Evolutionary conservation across 1,284 basidiomycete species (phyloP), one percentile per base, ranked within the genome.

Genomic region (Leccinum olivaceoglutinosum): DNA sequence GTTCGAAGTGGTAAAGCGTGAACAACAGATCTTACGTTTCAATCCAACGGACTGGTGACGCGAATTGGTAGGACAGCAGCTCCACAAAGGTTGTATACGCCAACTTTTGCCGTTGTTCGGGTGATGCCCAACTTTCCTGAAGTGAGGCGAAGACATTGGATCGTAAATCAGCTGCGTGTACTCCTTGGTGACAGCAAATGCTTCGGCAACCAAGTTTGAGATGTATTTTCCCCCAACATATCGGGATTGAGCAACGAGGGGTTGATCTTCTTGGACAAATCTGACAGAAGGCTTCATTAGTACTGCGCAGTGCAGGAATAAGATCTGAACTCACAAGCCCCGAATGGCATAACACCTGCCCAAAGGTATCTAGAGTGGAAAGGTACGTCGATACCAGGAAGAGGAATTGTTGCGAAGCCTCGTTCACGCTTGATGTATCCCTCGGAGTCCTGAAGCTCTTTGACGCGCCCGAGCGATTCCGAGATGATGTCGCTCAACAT

Each of bases 351-450:
- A 59, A 99, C 97, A 76, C 97, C 97, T 38, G 95, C 94, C 97
- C 97, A 96, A 57, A 99, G 86, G 80, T 98, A 98, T 69, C 94
- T 90, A 9, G 96, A 96, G 78, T 99, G 96, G 92, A 99, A 99
- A 11, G 97, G 96, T 11, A 99, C 96, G 71, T 99, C 96, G 71
- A 99, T 98, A 71, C 96, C 96, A 41, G 96, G 94, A 11, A 98
- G 84, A 62, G 96, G 95, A 67, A 98, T 97, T 9, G 94, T 96
- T 0, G 93, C 96, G 72, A 96, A 98, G 10, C 96, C 96, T 70
- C 96, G 91, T 74, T 99, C 96, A 62, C 98, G 88, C 70, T 91
- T 91, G 79, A 99, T 94, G 69, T 92, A 87, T n/a, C 94, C 94
- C 64, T 93, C 89, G 14, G 85, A 82, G 70, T 88, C 85, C 76